Conservation (phyloP, 1,284 basidiomycete species). For the Rhizoctonia solani region DNA sequence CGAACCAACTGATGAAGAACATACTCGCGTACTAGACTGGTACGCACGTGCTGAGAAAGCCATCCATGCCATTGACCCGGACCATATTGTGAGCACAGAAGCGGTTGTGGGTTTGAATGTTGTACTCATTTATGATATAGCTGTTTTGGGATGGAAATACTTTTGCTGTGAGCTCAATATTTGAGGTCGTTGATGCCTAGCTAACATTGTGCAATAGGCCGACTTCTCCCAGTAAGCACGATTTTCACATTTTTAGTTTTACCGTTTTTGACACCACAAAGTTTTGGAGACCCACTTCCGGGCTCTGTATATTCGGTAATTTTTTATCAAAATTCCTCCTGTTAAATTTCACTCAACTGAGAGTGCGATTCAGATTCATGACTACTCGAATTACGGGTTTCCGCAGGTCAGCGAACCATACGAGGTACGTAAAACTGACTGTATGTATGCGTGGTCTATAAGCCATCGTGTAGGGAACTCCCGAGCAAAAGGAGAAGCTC, state of each 20-base stretch:
- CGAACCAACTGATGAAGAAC: constrained; percentile 50
- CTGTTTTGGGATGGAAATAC: constrained; percentile 46
- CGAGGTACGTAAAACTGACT: constrained; percentile 37
- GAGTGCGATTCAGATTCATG: constrained; percentile 43
- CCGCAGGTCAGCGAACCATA: constrained; percentile 45
- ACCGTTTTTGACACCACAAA: background rate
- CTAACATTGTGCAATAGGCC: constrained; percentile 5
- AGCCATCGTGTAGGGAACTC: constrained; percentile 28
- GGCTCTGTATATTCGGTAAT: constrained; percentile 47
- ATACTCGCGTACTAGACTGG: constrained; percentile 46
- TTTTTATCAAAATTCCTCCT: background rate
- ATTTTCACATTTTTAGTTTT: background rate
- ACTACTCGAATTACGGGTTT: constrained; percentile 50
- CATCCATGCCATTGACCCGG: constrained; percentile 49
- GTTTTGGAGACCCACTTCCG: constrained; percentile 41
- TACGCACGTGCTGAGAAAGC: constrained; percentile 50
- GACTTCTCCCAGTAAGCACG: constrained; percentile 34
- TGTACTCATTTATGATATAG: background rate
- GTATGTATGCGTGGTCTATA: background rate
- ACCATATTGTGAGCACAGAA: constrained; percentile 45
- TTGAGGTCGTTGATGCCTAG: background rate
- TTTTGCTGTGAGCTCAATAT: constrained; percentile 43
- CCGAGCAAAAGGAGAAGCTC: constrained; percentile 44
- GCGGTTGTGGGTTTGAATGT: background rate
- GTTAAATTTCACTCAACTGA: background rate